phyloP scores from a whole-genome alignment of 1,284 basidiomycete species.

The Exobasidium rhododendri region DNA sequence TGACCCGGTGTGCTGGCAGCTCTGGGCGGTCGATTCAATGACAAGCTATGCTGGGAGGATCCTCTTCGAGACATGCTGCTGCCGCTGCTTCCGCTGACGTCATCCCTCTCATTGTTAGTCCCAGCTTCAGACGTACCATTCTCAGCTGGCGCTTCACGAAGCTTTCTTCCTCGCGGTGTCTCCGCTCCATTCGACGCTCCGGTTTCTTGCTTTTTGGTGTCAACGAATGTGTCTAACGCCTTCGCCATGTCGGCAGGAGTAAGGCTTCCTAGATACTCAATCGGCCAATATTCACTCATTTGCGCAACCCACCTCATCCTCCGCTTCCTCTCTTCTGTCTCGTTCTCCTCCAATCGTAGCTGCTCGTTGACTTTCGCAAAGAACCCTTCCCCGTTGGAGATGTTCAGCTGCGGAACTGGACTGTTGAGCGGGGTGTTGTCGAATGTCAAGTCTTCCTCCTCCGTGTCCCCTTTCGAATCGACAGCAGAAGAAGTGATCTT shows the following conservation, averaged over 20 bases:
- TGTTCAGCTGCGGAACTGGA: constrained; percentile 66
- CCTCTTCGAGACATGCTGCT: constrained; percentile 17
- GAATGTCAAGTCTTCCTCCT: constrained; percentile 43
- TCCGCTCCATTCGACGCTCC: not conserved
- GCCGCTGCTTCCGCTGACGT: not conserved
- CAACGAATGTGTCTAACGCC: constrained; percentile 20
- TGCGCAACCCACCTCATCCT: constrained; percentile 57
- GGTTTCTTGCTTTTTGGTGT: not conserved
- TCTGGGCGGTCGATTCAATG: constrained; percentile 32
- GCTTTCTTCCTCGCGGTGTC: not conserved
- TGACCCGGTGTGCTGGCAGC: constrained; percentile 22
- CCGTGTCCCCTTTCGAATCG: constrained; percentile 9
- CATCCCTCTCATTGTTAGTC: not conserved
- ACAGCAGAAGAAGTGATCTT: constrained; percentile 8
- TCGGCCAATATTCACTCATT: constrained; percentile 74
- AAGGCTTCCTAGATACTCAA: constrained; percentile 72
- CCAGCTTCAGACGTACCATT: not conserved
- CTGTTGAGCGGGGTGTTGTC: constrained; percentile 63
- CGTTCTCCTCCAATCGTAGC: constrained; percentile 14
- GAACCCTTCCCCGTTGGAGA: not conserved
- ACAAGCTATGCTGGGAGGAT: constrained; percentile 39
- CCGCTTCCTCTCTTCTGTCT: constrained; percentile 27
- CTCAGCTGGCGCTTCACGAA: not conserved
- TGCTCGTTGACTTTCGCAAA: not conserved
- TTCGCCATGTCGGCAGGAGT: constrained; percentile 67